These are phyloP conservation scores for Psidium friedrichsthalianum DNA, from an alignment of 345 rosid genomes.

Conservation along the genomic window DNA sequence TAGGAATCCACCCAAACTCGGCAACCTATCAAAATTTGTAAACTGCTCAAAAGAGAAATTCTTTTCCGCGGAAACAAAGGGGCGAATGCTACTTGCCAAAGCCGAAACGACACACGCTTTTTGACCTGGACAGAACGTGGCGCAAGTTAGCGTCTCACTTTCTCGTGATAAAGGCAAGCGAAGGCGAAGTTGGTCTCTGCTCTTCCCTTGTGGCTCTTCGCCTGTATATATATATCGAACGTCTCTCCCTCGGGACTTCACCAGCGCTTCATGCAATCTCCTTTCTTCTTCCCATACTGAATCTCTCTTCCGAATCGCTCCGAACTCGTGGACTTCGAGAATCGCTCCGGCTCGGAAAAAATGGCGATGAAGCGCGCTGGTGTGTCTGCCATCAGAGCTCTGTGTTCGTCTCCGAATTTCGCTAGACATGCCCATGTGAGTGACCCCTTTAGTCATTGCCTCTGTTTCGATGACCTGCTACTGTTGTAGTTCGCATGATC, in stretches of 20 bases:
- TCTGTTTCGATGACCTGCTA: too few species aligned
- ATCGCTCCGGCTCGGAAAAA: slow-evolving; percentile 2
- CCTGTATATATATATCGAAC: slow-evolving; percentile 14
- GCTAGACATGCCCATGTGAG: slow-evolving; percentile 53
- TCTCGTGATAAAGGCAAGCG: not conserved
- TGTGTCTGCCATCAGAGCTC: slow-evolving; percentile 28
- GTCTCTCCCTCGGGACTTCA: not conserved
- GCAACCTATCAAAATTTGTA: too few species aligned
- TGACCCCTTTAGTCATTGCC: not conserved
- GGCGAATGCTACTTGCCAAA: not conserved
- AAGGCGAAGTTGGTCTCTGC: not conserved
- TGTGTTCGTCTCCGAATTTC: slow-evolving; percentile 14
- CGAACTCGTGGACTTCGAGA: not conserved
- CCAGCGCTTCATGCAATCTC: not conserved
- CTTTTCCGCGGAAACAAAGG: not conserved
- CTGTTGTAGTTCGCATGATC: not conserved
- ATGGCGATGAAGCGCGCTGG: slow-evolving; percentile 56
- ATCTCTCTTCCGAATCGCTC: not conserved
- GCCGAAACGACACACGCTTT: not conserved
- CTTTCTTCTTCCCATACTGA: not conserved
- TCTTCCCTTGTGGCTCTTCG: not conserved
- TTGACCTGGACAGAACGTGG: not conserved
- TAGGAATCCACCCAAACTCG: too few species aligned
- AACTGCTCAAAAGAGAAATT: too few species aligned
- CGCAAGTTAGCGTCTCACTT: not conserved